Base-by-base conservation (phyloP, 73 alveolate genomes). In the Paramecium biaurelia region DNA sequence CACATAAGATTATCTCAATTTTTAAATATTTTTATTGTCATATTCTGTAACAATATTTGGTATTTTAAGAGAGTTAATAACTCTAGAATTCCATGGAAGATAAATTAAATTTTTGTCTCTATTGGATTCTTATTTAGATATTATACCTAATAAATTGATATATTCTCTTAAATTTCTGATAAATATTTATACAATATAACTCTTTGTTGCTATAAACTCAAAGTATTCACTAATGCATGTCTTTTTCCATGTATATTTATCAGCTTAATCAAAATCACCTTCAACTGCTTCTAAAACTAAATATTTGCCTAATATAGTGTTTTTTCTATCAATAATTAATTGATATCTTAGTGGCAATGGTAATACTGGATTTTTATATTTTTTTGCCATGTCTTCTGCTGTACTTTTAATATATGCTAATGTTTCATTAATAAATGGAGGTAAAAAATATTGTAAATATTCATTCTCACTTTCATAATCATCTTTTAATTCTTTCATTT, bases 241-340 rank as follows among this genome's bases (percentile, higher is more conserved):
- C 23, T 79, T 79, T 43, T 79, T 79, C 90, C 90, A 79, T 21
- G 90, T 79, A 30, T 79, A 45, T 11, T 37, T 79, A 2, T 37
- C 56, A 5, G 23, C 90, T 24, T 41, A 79, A 43, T 79, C 90
- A 18, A 79, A 43, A n/a, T 79, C 90, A 1, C 90, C 90, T 79
- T 79, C 90, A n/a, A 79, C 47, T 30, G 90, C 90, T 20, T 79
- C 90, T 26, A 79, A 43, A 10, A 79, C 90, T 45, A 79, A 79
- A 79, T 45, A 79, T 14, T 79, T 79, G 24, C 90, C 90, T n/a
- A 79, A 30, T 1, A 79, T 43, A 23, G 76, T 79, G 7, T 41
- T 45, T 18, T 37, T 18, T 24, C 56, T 38, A 79, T 79, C 56
- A 0, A 79, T 79, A n/a, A 21, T 79, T 18, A 79, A 23, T 24